Percentiles rank a stretch among this genome's conserved stretches.
Evolutionary conservation across 345 rosid species (phyloP).

Genomic region (Diplotaxis tenuifolia): DNA sequence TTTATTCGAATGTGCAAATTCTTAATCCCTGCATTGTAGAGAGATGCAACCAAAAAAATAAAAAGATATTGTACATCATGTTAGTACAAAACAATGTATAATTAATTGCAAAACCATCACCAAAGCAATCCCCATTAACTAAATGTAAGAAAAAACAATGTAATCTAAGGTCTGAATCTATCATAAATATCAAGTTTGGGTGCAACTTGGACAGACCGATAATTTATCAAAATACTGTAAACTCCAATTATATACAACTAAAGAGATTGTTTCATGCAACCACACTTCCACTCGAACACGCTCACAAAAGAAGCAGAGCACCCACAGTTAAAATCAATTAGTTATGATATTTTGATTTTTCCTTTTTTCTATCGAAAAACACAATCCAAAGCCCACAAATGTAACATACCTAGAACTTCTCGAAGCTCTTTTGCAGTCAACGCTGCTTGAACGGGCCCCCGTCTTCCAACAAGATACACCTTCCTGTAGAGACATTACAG

Average conservation of each 20-base stretch:
- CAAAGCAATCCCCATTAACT: neutral
- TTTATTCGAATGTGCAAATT: conserved; percentile 49
- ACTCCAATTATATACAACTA: neutral
- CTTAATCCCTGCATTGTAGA: conserved; percentile 58
- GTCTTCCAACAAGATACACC: conserved; percentile 85
- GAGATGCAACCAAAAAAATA: neutral
- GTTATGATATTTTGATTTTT: neutral
- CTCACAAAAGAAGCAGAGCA: neutral
- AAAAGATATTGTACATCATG: neutral
- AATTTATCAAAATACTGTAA: neutral
- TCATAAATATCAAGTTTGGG: neutral
- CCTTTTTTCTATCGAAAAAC: neutral
- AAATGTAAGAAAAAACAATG: neutral
- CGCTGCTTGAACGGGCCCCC: conserved; percentile 97
- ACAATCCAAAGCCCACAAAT: neutral
- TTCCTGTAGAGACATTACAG: conserved; percentile 51
- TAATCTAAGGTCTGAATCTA: neutral
- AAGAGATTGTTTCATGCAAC: neutral
- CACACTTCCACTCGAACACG: neutral
- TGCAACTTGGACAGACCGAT: neutral
- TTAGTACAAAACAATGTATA: neutral
- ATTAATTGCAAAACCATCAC: neutral
- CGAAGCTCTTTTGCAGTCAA: conserved; percentile 95
- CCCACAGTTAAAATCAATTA: neutral
- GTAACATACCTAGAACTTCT: conserved; percentile 68